These are phyloP conservation scores for Hemileccinum impolitum DNA, from an alignment of 768 basidiomycete species.

Conservation along the genomic window DNA sequence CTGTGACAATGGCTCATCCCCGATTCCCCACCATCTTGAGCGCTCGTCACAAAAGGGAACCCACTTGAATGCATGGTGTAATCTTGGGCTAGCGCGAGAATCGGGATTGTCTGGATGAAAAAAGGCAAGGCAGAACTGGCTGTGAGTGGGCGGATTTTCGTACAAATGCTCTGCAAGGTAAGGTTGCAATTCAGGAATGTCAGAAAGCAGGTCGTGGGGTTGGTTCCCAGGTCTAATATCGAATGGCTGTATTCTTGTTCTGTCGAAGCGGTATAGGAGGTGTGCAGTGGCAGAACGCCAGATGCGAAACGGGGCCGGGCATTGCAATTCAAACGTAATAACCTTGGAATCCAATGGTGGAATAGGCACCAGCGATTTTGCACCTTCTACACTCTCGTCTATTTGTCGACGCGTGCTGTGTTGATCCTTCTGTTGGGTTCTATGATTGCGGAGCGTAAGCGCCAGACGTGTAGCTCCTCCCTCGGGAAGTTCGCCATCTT, in stretches of 20 bases:
- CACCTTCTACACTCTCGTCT: no score
- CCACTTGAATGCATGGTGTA: constrained; percentile 16
- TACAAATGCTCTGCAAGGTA: no score
- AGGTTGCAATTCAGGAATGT: no score
- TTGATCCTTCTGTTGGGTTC: no score
- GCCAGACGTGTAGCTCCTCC: background rate
- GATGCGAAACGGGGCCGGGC: constrained; percentile 32
- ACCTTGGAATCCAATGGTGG: no score
- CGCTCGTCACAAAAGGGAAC: background rate
- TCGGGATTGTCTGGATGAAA: background rate
- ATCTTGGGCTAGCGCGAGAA: constrained; percentile 6
- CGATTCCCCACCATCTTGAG: background rate
- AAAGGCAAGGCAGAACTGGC: no score
- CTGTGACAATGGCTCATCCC: constrained; percentile 26
- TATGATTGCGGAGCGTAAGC: background rate
- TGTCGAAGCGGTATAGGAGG: background rate
- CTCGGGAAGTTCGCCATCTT: background rate
- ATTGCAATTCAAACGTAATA: constrained; percentile 37
- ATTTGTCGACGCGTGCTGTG: no score
- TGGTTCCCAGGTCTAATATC: no score
- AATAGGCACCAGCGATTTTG: no score
- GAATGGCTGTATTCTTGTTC: no score
- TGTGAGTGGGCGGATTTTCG: no score
- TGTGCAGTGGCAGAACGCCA: constrained; percentile 37
- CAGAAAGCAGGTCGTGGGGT: no score